phyloP scores from a whole-genome alignment of 345 rosid genomes.

The Syzygium aromaticum region DNA sequence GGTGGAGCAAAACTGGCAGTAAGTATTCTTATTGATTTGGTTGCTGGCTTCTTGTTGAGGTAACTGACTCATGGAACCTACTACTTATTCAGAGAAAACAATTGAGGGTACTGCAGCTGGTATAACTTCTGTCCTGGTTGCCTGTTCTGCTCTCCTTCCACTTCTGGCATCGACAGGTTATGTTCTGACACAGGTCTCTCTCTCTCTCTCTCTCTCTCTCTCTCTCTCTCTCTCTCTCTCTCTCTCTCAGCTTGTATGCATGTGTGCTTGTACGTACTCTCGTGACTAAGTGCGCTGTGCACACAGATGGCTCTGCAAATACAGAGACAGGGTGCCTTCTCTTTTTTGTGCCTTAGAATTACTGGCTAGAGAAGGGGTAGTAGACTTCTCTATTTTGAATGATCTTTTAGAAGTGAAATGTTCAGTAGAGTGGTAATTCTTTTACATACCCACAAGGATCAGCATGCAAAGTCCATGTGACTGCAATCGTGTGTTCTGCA shows the following conservation, averaged over 20 bases:
- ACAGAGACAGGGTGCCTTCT: background rate
- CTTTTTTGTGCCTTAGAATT: background rate
- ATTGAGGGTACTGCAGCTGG: slow-evolving; percentile 98
- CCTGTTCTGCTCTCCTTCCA: slow-evolving; percentile 75
- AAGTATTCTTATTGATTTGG: slow-evolving; percentile 8
- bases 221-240: slow-evolving; percentile 9
- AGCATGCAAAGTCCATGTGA: background rate
- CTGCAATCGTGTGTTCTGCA: background rate
- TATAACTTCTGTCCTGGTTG: slow-evolving; percentile 70
- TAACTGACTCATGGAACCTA: slow-evolving; percentile 7
- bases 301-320: background rate
- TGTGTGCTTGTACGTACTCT: background rate
- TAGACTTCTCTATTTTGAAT: background rate
- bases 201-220: slow-evolving; percentile 8
- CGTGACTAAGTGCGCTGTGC: background rate
- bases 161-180: slow-evolving; percentile 81
- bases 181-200: slow-evolving; percentile 53
- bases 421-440: background rate
- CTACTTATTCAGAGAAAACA: slow-evolving; percentile 63
- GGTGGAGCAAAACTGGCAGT: slow-evolving; percentile 97
- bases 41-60: background rate
- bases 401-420: background rate
- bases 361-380: background rate
- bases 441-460: background rate
- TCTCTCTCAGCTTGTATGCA: background rate